Conservation (phyloP, 768 basidiomycete species). For the Infundibulicybe gibba region DNA sequence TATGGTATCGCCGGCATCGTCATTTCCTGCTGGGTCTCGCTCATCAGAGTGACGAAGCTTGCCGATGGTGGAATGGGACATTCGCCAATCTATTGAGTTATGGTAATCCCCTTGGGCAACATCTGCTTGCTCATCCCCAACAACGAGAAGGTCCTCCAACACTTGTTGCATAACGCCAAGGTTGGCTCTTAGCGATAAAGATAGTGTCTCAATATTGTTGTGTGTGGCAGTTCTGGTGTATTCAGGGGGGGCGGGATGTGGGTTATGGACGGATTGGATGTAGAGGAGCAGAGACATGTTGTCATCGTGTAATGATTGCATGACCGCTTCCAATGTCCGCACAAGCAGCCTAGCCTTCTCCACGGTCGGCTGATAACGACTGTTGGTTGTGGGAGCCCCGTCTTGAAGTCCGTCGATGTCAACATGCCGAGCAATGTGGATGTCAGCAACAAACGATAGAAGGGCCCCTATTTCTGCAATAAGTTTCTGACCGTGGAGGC, state of each 20-base stretch:
- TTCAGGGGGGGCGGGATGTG: slow-evolving; percentile 24
- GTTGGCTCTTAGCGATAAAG: slow-evolving; percentile 53
- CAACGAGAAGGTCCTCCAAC: slow-evolving; percentile 54
- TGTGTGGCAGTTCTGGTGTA: slow-evolving; percentile 29
- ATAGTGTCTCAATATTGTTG: slow-evolving; percentile 48
- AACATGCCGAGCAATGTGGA: slow-evolving; percentile 77
- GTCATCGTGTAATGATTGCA: slow-evolving; percentile 77
- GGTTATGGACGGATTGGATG: slow-evolving; percentile 48
- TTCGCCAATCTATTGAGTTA: slow-evolving; percentile 74
- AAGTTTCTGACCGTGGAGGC: slow-evolving; percentile 41
- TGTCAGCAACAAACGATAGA: slow-evolving; percentile 56
- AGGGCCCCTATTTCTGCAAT: slow-evolving; percentile 56
- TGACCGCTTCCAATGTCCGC: slow-evolving; percentile 62
- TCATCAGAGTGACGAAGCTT: background rate
- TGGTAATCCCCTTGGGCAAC: slow-evolving; percentile 68
- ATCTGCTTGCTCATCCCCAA: slow-evolving; percentile 72
- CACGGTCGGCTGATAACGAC: slow-evolving; percentile 60
- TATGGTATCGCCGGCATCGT: slow-evolving; percentile 41
- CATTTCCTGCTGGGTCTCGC: slow-evolving; percentile 21
- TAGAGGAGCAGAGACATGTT: slow-evolving; percentile 55
- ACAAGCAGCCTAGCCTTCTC: slow-evolving; percentile 65
- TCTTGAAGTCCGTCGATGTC: slow-evolving; percentile 77
- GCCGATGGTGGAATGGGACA: slow-evolving; percentile 64
- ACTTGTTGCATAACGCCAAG: slow-evolving; percentile 52
- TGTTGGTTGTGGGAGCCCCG: slow-evolving; percentile 37